Base-by-base conservation (phyloP, 805 yeast genomes). In the Schizosaccharomyces pombe region DNA sequence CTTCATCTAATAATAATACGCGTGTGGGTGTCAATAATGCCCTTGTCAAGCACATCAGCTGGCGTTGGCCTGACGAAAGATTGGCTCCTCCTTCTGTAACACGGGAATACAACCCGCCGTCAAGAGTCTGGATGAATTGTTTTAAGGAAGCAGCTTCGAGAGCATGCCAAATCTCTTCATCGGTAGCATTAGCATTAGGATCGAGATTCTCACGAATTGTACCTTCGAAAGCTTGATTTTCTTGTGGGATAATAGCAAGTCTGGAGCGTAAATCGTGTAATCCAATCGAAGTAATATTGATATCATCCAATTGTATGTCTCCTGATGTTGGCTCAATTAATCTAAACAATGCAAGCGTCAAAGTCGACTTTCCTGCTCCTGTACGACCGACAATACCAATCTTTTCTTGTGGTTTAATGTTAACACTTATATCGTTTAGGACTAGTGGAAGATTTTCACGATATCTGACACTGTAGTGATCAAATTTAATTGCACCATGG, bases 381-480 rank as follows among this genome's bases (percentile, higher is more conserved):
- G 97, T 87, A 64, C 97, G 76, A 28, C 97, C 97, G 56, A 89
- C 96, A 66, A 87, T 86, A 58, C 97, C 97, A 63, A 87, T 72
- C 66, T 89, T 89, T 64, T 89, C 96, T 56, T 75, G 70, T 1
- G 87, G 77, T 52, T 77, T 72, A 60, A 89, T 77, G 11, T 74
- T 68, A 26, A 89, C 63, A 56, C 70, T 72, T 60, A 89, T 75
- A 56, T 79, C 70, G 61, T 79, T 82, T 67, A 89, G 71, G 3
- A 85, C 91, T 19, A 82, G 73, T 53, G 84, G 94, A 58, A 89
- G 72, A 57, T 80, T 86, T 12, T 79, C 76, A 65, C 95, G 78
- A 64, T 89, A 89, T 57, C 84, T 75, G 3, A 95, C 79, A n/a
- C 85, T 77, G 65, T 85, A 89, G 60, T 83, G 64, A 33, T 75